phyloP scores from a whole-genome alignment of 352 stramenopile species.

The Phytophthora quininea region DNA sequence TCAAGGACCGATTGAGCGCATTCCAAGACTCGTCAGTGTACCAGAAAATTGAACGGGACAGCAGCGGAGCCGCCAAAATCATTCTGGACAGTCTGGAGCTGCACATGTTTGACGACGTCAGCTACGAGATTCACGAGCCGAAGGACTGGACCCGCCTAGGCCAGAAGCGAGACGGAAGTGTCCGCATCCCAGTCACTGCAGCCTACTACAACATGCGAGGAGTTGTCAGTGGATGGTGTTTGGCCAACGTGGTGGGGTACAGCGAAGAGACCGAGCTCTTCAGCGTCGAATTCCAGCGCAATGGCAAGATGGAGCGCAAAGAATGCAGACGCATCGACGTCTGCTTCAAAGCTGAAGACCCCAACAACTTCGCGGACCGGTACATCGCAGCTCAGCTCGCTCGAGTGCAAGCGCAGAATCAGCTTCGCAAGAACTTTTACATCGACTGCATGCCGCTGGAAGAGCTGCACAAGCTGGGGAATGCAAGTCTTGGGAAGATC shows the following conservation, averaged over 20 bases:
- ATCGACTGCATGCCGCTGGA: constrained; percentile 87
- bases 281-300: constrained; percentile 67
- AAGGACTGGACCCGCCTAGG: constrained; percentile 72
- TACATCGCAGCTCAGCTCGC: constrained; percentile 65
- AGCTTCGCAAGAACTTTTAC: constrained; percentile 81
- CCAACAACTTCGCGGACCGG: constrained; percentile 75
- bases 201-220: constrained; percentile 66
- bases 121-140: constrained; percentile 71
- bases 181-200: constrained; percentile 76
- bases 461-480: constrained; percentile 82
- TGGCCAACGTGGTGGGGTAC: constrained; percentile 67
- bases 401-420: constrained; percentile 69
- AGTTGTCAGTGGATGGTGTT: constrained; percentile 65
- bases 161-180: constrained; percentile 46
- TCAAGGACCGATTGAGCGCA: constrained; percentile 48
- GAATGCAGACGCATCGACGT: constrained; percentile 67
- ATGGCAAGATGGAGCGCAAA: constrained; percentile 60
- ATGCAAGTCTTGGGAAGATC: constrained; percentile 83
- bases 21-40: constrained; percentile 49
- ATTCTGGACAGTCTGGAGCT: constrained; percentile 70
- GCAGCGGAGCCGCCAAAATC: constrained; percentile 52
- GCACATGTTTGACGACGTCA: constrained; percentile 82
- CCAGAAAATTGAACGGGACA: constrained; percentile 46
- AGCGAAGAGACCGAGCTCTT: constrained; percentile 49
- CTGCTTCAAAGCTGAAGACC: constrained; percentile 86